Evolutionary conservation across 2,329 filamentous ascomycete species (phyloP), one percentile per base, ranked within the genome.

Genomic region (Graphilbum fragrans): DNA sequence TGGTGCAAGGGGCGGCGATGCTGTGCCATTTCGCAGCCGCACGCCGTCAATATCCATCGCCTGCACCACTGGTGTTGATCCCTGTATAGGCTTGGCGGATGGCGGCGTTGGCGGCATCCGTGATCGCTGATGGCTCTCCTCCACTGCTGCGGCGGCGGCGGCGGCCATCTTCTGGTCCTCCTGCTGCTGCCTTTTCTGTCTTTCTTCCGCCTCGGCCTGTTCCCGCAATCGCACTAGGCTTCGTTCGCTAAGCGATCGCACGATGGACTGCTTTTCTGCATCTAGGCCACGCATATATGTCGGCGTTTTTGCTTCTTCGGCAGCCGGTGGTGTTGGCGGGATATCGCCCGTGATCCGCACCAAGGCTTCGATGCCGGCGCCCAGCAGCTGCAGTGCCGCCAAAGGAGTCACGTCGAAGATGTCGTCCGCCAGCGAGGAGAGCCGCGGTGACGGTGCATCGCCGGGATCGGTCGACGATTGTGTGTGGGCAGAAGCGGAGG

Each of bases 341-440:
- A 92, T 69, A 53, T 94, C 85, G 54, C 84, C 82, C 2, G 82
- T 85, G 44, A 80, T 67, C 47, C 73, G 72, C 22, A 86, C 80
- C 39, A 92, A 69, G 4, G 76, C 70, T 52, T 87, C 82, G 45
- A 87, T 66, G 44, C 76, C 76, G 32, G 76, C 70, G 50, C 80
- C 80, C n/a, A 96, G 72, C 48, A 94, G 66, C 54, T 81, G 83
- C 54, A 96, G 72, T 5, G 88, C 88, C 2, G 78, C 78, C 39
- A 80, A 68, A 4, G 86, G 77, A 1, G 77, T 65, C 45, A 95
- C 70, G 39, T 74, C 74, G 61, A 83, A 84, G 47, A 94, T 72
- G 56, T 87, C 80, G 59, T 83, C 70, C 31, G 43, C 38, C 12
- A 48, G 44, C 61, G 54, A 49, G 3, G 44, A 44, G 2, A 50